Conservation (phyloP, 2,329 filamentous ascomycete species). For the Neofusicoccum umdonicola region DNA sequence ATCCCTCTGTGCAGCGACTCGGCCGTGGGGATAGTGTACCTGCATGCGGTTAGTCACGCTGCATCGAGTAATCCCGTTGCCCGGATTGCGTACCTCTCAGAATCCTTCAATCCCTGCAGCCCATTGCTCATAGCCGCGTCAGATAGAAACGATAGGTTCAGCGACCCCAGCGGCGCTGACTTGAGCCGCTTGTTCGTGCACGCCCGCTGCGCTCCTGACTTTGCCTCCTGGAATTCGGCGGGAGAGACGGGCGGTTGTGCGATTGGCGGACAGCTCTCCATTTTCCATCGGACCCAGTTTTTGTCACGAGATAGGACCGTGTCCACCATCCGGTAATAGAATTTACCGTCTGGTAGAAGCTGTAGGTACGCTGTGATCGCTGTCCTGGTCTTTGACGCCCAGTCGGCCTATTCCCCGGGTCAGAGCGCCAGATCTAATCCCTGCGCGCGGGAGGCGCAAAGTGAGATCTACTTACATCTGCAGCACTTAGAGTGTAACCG, state of each 20-base stretch:
- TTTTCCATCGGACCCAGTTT: conserved; percentile 99
- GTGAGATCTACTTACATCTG: conserved; percentile 65
- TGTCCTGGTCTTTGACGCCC: conserved; percentile 75
- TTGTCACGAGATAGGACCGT: conserved; percentile 94
- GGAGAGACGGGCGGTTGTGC: conserved; percentile 70
- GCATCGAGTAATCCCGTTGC: neutral
- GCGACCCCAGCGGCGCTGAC: conserved; percentile 65
- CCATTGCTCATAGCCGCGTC: conserved; percentile 61
- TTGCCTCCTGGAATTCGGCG: conserved; percentile 67
- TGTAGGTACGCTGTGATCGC: conserved; percentile 81
- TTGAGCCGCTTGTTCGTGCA: conserved; percentile 68
- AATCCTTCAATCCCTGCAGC: conserved; percentile 68
- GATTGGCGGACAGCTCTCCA: conserved; percentile 87
- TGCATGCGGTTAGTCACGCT: conserved; percentile 37
- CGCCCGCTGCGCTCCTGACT: conserved; percentile 61
- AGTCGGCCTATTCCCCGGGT: conserved; percentile 62
- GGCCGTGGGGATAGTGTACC: conserved; percentile 68
- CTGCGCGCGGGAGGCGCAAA: conserved; percentile 13
- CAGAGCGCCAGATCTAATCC: conserved; percentile 3
- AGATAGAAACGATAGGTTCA: conserved; percentile 75
- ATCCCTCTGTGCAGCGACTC: conserved; percentile 72
- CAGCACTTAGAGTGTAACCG: conserved; percentile 70
- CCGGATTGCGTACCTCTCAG: conserved; percentile 45
- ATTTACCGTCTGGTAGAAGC: conserved; percentile 77
- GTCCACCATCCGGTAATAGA: conserved; percentile 95